These are phyloP conservation scores for Suhomyces chickasaworum DNA, from an alignment of 1,139 yeast genomes.

Conservation along the genomic window DNA sequence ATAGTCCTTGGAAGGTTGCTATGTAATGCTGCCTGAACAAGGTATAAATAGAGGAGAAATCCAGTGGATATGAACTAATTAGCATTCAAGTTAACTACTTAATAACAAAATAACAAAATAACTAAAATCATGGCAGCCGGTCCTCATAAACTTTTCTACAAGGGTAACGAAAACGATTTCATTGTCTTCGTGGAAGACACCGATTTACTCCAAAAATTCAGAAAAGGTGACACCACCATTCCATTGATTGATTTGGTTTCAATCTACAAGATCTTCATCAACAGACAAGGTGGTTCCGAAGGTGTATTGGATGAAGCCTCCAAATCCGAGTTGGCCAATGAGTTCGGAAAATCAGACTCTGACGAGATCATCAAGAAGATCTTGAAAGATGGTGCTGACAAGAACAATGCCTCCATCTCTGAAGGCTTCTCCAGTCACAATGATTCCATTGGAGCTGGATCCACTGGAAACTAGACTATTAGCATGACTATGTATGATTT, in stretches of 20 bases:
- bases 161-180: constrained; percentile 66
- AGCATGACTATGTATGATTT: constrained; percentile 1
- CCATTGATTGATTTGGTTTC: constrained; percentile 70
- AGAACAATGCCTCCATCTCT: constrained; percentile 24
- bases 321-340: constrained; percentile 60
- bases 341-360: constrained; percentile 57
- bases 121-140: constrained; percentile 16
- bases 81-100: not conserved
- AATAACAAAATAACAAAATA: no score
- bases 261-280: constrained; percentile 61
- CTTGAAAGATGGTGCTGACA: constrained; percentile 55
- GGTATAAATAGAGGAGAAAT: constrained; percentile 5
- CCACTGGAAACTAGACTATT: constrained; percentile 27
- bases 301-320: constrained; percentile 77
- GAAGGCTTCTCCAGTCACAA: constrained; percentile 27
- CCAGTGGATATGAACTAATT: not conserved
- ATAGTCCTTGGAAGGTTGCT: constrained; percentile 8
- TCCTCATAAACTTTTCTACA: constrained; percentile 56
- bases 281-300: constrained; percentile 66
- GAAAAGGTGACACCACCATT: constrained; percentile 51
- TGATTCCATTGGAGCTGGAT: constrained; percentile 42
- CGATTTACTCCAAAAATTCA: constrained; percentile 50
- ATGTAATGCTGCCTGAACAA: constrained; percentile 1
- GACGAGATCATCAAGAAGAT: constrained; percentile 59
- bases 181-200: constrained; percentile 62